Evolutionary conservation across 169 alveolate species (phyloP).

Genomic region (Toxoplasma gondii): DNA sequence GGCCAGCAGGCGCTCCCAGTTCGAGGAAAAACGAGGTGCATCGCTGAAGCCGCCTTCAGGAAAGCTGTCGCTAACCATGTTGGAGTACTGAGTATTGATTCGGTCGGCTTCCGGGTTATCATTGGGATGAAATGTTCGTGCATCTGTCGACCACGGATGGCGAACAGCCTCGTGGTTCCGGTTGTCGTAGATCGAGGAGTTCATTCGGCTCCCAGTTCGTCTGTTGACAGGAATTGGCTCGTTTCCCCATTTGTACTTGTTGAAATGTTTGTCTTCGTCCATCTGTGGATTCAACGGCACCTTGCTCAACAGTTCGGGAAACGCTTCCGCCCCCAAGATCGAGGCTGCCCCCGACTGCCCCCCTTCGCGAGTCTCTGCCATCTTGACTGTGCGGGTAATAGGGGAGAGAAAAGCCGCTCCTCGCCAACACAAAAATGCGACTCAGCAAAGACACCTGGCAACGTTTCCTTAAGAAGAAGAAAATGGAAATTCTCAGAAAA

Average conservation of each 20-base stretch:
- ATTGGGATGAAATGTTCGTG: not conserved
- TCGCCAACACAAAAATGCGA: not conserved
- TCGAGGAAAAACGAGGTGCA: conserved; percentile 1
- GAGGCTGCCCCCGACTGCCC: not conserved
- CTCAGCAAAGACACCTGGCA: not conserved
- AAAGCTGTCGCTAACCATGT: conserved; percentile 13
- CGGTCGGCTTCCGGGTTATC: conserved; percentile 21
- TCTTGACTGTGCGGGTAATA: not conserved
- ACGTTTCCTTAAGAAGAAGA: not conserved
- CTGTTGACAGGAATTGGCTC: conserved; percentile 8
- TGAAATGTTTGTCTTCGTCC: conserved; percentile 6
- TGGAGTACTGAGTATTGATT: conserved; percentile 35
- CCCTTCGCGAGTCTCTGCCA: not conserved
- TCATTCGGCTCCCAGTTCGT: conserved; percentile 3
- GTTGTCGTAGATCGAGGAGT: conserved; percentile 32
- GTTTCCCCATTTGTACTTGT: not conserved
- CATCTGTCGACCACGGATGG: conserved; percentile 36
- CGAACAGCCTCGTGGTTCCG: conserved; percentile 40
- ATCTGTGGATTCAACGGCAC: conserved; percentile 36
- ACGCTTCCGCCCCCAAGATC: conserved; percentile 34
- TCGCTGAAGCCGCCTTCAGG: conserved; percentile 37
- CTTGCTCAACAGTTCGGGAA: not conserved
- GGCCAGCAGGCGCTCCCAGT: conserved; percentile 75
- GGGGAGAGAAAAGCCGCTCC: not conserved
- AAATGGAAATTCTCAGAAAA: too few species aligned